Evolutionary conservation across 2,329 filamentous ascomycete species (phyloP), one percentile per base, ranked within the genome.

Genomic region (Colletotrichum tabaci): DNA sequence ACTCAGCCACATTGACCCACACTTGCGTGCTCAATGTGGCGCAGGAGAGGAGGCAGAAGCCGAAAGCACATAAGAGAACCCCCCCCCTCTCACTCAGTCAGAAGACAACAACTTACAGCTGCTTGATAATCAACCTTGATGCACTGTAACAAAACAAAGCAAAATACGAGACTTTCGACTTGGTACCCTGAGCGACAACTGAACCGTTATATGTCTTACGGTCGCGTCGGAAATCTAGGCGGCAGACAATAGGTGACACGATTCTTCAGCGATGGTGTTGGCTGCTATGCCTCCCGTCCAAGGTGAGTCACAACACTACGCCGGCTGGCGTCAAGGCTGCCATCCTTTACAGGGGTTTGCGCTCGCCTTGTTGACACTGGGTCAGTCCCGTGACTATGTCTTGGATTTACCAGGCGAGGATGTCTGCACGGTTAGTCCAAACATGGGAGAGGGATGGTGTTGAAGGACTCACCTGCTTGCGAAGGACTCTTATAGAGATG

Each of bases 241-340:
- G 58, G 58, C 69, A 47, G 44, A 68, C 44, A 44, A 16, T 10
- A 15, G 55, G 23, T 67, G 58, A 71, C 64, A 63, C 53, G 30
- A 40, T 13, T 23, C 26, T 15, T 40, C 38, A 49, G 46, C 30
- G 35, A 52, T 52, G 30, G 46, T 50, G 7, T 26, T 49, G 47
- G 53, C 15, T 23, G 18, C 21, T 35, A 12, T 44, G 46, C 18
- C 40, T 49, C 10, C 23, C 4, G n/a, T 65, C 35, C 8, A 38
- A 38, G 35, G 3, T 71, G 68, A 71, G 42, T 71, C 68, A 68
- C 65, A 62, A 23, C n/a, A n/a, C n/a, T 8, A 21, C 61, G 38
- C 47, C 15, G 38, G 57, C 49, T 49, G 65, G 46, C 65, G 58
- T 64, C 52, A 57, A 58, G 52, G 68, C 64, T 63, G 47, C 52